Evolutionary conservation across 805 yeast species (phyloP).

Genomic region (Zygosaccharomyces kombuchaensis): DNA sequence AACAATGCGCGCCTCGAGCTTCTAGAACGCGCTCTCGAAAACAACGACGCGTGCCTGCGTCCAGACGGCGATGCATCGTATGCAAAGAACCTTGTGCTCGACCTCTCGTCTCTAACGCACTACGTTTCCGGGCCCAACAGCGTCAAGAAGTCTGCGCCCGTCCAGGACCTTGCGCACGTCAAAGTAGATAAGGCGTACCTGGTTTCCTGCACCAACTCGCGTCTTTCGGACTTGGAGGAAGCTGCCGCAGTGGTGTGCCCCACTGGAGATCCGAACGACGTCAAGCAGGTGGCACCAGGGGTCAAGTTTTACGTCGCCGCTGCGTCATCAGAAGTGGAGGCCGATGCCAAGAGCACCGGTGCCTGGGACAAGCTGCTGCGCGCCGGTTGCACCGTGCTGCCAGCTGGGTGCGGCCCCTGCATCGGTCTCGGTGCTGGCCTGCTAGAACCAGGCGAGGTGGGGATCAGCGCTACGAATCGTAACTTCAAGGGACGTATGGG

Average conservation of each 20-base stretch:
- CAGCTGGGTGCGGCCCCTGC: constrained; percentile 99
- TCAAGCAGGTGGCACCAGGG: constrained; percentile 72
- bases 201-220: constrained; percentile 96
- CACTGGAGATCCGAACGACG: constrained; percentile 24
- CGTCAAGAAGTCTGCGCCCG: constrained; percentile 82
- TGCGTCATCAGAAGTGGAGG: constrained; percentile 89
- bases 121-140: constrained; percentile 96
- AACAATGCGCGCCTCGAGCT: constrained; percentile 33
- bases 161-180: constrained; percentile 67
- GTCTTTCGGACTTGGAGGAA: constrained; percentile 86
- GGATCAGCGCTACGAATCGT: constrained; percentile 97
- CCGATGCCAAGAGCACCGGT: constrained; percentile 85
- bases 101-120: constrained; percentile 76
- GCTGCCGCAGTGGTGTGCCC: constrained; percentile 81
- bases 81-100: constrained; percentile 83
- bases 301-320: constrained; percentile 98
- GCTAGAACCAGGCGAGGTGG: constrained; percentile 92
- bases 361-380: constrained; percentile 87
- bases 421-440: constrained; percentile 95
- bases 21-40: constrained; percentile 1
- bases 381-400: constrained; percentile 92
- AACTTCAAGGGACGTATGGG: constrained; percentile 99
- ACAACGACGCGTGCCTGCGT: constrained; percentile 1
- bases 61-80: constrained; percentile 80
- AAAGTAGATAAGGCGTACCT: constrained; percentile 89